Evolutionary conservation across 805 yeast species (phyloP).

Genomic region (Spathaspora hagerdaliae): DNA sequence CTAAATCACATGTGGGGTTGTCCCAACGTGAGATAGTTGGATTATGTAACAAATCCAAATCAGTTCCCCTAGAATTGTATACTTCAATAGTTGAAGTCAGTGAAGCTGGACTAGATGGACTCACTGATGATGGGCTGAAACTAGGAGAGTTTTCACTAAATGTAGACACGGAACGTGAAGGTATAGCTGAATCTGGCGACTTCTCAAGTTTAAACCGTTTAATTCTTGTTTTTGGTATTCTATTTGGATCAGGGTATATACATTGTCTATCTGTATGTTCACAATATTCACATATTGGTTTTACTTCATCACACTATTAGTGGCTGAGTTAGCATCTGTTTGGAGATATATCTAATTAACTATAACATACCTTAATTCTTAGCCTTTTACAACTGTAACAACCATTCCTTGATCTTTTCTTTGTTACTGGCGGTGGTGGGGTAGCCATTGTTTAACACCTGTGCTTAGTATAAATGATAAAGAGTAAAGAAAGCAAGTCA

Average conservation of each 20-base stretch:
- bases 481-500: no score
- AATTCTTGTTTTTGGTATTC: neutral
- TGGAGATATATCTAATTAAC: no score
- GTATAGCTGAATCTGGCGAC: neutral
- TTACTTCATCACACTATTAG: conserved; percentile 25
- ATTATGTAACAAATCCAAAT: no score
- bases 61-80: no score
- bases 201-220: no score
- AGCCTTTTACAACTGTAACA: conserved; percentile 29
- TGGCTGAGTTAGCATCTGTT: conserved; percentile 12
- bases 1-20: neutral
- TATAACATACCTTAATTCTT: conserved; percentile 25
- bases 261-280: conserved; percentile 22
- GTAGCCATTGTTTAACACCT: no score
- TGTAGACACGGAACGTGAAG: neutral
- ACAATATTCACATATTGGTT: conserved; percentile 33
- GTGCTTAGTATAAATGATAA: no score
- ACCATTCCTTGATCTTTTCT: conserved; percentile 20
- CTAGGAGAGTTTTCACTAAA: neutral
- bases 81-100: neutral
- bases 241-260: conserved; percentile 13
- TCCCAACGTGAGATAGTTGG: neutral
- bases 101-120: neutral
- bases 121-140: neutral
- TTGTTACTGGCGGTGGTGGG: neutral